phyloP scores from a whole-genome alignment of 805 yeast species.

The Maudiozyma pseudohumilis region DNA sequence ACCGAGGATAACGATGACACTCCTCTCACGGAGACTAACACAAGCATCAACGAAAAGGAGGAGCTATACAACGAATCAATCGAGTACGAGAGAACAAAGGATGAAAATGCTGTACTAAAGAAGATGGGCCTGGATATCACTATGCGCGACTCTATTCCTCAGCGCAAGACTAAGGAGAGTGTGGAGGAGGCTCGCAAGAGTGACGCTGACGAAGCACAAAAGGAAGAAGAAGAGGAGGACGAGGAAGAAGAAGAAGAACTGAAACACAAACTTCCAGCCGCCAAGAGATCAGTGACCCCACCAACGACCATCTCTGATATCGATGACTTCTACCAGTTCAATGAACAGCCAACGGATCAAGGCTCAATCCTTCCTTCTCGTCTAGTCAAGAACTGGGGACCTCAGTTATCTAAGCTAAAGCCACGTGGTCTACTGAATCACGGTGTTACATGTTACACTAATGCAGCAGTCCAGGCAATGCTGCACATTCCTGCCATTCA shows the following conservation, averaged over 20 bases:
- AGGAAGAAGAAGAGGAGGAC: slow-evolving; percentile 19
- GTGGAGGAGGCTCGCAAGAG: slow-evolving; percentile 6
- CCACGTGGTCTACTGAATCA: slow-evolving; percentile 75
- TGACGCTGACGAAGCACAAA: slow-evolving; percentile 16
- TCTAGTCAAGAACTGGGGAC: slow-evolving; percentile 62
- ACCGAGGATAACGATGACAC: neutral
- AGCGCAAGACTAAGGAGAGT: neutral
- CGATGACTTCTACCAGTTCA: slow-evolving; percentile 43
- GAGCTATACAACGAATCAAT: slow-evolving; percentile 17
- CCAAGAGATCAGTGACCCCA: slow-evolving; percentile 9
- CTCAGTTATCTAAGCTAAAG: slow-evolving; percentile 35
- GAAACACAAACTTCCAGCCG: slow-evolving; percentile 19
- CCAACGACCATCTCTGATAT: slow-evolving; percentile 6
- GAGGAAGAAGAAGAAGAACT: slow-evolving; percentile 27
- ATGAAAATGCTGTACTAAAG: neutral
- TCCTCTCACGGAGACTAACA: no score
- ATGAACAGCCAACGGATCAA: slow-evolving; percentile 47
- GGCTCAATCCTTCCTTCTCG: slow-evolving; percentile 54
- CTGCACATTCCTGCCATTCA: slow-evolving; percentile 85
- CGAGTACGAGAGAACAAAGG: slow-evolving; percentile 13
- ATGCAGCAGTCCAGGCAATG: slow-evolving; percentile 86
- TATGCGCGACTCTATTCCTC: neutral
- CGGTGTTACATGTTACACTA: slow-evolving; percentile 95
- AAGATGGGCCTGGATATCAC: neutral
- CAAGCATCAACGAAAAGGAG: no score